Conservation (phyloP, 1,139 yeast species). For the Geotrichum aggregatum region DNA sequence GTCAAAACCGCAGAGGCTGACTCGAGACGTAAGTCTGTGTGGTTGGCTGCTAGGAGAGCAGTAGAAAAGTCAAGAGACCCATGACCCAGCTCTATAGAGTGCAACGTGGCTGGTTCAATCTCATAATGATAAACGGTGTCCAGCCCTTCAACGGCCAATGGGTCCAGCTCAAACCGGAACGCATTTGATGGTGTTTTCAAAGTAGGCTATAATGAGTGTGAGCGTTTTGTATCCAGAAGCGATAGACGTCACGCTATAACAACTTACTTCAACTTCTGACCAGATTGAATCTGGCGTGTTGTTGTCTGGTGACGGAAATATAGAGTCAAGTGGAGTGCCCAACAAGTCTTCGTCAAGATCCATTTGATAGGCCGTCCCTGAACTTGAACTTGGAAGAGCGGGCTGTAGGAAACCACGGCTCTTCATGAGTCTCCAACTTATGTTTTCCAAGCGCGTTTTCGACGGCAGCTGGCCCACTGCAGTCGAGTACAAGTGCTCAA, state of each 20-base stretch:
- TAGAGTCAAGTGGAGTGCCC: slow-evolving; percentile 1
- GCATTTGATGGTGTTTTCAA: slow-evolving; percentile 6
- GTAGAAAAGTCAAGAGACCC: not conserved
- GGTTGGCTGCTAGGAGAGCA: too few species aligned
- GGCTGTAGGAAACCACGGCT: too few species aligned
- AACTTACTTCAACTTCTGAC: too few species aligned
- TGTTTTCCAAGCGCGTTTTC: not conserved
- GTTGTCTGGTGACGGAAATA: too few species aligned
- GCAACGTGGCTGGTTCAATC: not conserved
- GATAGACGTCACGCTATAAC: too few species aligned
- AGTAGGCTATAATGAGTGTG: too few species aligned
- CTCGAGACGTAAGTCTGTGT: too few species aligned
- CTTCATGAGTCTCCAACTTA: not conserved
- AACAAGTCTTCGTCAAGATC: slow-evolving; percentile 2
- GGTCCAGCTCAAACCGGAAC: slow-evolving; percentile 16
- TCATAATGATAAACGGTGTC: too few species aligned
- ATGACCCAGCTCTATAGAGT: not conserved
- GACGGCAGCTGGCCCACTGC: not conserved
- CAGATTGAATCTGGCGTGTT: not conserved
- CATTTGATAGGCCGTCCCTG: too few species aligned
- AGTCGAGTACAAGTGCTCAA: not conserved
- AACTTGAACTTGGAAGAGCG: too few species aligned
- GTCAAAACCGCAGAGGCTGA: slow-evolving; percentile 39
- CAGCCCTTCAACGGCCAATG: slow-evolving; percentile 18
- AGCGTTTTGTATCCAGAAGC: too few species aligned